These are phyloP conservation scores for Penicillium rolfsii DNA, from an alignment of 2,329 filamentous ascomycete genomes.

Conservation along the genomic window DNA sequence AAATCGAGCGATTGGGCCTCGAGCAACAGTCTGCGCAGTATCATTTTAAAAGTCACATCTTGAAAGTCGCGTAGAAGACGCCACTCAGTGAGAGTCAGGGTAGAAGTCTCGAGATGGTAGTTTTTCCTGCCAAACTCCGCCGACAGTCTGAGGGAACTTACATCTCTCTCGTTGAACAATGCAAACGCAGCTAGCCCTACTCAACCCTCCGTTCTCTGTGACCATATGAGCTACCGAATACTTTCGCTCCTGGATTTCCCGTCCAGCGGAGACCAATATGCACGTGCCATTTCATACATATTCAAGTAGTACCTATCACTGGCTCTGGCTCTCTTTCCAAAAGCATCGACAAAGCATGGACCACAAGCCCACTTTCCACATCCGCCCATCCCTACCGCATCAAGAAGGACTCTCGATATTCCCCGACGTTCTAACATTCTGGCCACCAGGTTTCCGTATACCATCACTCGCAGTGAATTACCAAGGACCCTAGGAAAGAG, in stretches of 20 bases:
- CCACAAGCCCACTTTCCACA: background rate
- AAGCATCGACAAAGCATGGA: background rate
- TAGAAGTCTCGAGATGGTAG: background rate
- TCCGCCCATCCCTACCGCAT: slow-evolving; percentile 9
- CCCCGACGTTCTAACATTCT: background rate
- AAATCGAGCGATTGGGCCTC: no score
- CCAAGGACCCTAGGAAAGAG: background rate
- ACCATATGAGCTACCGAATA: no score
- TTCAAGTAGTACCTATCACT: background rate
- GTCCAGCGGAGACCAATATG: background rate
- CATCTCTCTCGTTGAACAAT: background rate
- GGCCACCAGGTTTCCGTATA: background rate
- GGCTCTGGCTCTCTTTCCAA: background rate
- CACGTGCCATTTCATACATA: background rate
- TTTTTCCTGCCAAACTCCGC: background rate
- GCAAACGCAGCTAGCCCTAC: no score
- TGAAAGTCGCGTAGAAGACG: background rate
- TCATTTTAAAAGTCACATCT: background rate
- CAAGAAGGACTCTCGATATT: slow-evolving; percentile 11
- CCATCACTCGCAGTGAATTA: background rate
- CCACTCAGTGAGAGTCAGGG: no score
- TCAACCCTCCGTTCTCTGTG: background rate
- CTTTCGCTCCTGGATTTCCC: background rate
- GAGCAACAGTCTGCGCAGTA: no score
- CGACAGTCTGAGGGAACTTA: no score